Evolutionary conservation across 768 basidiomycete species (phyloP).

Genomic region (Amanita subjunquillea): DNA sequence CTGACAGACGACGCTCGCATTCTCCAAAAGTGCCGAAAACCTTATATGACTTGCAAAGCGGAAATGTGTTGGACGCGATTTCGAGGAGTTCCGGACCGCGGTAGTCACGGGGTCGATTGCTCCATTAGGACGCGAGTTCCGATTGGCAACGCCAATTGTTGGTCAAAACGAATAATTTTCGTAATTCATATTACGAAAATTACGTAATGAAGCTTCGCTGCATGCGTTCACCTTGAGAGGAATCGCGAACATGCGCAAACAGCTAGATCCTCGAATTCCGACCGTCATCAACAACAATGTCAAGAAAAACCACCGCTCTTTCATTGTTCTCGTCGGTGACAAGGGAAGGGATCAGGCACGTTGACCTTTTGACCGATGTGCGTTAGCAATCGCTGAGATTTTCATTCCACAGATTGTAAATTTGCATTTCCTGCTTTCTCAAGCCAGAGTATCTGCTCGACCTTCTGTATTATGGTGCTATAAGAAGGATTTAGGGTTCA

Average conservation of each 20-base stretch:
- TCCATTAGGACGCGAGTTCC: no score
- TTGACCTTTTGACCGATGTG: neutral
- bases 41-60: no score
- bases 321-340: constrained; percentile 95
- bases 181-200: neutral
- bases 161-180: no score
- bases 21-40: no score
- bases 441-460: constrained; percentile 79
- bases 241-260: constrained; percentile 50
- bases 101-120: no score
- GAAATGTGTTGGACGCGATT: no score
- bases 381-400: neutral
- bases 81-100: no score
- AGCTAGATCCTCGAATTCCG: constrained; percentile 88
- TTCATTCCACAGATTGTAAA: constrained; percentile 66
- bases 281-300: constrained; percentile 91
- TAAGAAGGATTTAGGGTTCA: constrained; percentile 97
- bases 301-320: constrained; percentile 84
- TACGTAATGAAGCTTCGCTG: neutral
- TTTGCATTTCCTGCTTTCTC: constrained; percentile 88
- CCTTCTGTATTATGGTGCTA: constrained; percentile 97
- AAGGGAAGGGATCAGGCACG: constrained; percentile 82
- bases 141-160: no score
- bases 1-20: no score
- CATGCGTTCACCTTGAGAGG: neutral